phyloP scores from a whole-genome alignment of 805 yeast species.

The Saturnispora mendoncae region DNA sequence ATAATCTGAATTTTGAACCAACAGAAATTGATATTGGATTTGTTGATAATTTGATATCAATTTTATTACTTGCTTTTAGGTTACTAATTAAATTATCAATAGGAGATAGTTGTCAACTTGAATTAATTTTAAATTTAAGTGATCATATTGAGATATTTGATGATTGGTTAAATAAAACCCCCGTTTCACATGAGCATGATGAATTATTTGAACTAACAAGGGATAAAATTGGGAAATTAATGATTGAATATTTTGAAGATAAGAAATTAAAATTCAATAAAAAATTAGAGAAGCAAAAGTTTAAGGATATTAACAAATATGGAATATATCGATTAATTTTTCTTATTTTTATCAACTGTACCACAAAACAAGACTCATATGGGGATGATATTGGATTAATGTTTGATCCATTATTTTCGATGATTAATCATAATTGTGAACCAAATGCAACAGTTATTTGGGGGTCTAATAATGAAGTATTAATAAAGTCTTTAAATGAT shows the following conservation, averaged over 20 bases:
- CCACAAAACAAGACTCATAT: conserved; percentile 21
- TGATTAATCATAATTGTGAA: conserved; percentile 35
- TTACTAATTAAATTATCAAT: conserved; percentile 1
- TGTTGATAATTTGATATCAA: conserved; percentile 1
- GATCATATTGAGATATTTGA: conserved; percentile 17
- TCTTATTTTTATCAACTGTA: conserved; percentile 26
- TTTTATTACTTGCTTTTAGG: conserved; percentile 6
- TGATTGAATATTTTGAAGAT: conserved; percentile 6
- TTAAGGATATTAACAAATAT: not conserved
- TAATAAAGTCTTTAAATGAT: conserved; percentile 16
- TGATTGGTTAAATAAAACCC: conserved; percentile 1
- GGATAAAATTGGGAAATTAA: conserved; percentile 12
- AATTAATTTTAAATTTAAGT: conserved; percentile 13
- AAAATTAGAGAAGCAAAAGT: not conserved
- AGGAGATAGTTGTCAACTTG: not conserved
- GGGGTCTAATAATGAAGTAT: conserved; percentile 15
- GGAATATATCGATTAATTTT: conserved; percentile 17
- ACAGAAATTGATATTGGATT: not conserved
- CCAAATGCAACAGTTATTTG: conserved; percentile 28
- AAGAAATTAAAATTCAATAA: too few species aligned
- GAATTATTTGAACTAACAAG: conserved; percentile 15
- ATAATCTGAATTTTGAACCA: not conserved
- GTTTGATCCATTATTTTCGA: conserved; percentile 31
- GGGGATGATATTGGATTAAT: conserved; percentile 27
- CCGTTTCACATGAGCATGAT: conserved; percentile 9